These are phyloP conservation scores for Stromatinia cepivora DNA, from an alignment of 2,329 filamentous ascomycete genomes.

Conservation along the genomic window DNA sequence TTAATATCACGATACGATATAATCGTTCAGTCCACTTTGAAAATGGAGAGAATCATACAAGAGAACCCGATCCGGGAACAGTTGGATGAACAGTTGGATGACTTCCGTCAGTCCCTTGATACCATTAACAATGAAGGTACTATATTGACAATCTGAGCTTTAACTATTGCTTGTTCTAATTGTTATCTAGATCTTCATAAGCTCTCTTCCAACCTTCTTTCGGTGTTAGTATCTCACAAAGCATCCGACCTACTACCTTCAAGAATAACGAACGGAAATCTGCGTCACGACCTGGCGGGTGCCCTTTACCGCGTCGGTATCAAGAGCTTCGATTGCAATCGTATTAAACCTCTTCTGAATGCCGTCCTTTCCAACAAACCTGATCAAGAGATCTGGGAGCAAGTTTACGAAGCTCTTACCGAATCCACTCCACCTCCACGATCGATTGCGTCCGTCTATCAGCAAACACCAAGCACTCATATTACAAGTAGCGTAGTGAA, in stretches of 20 bases:
- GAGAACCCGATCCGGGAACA: background rate
- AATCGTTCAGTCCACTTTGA: background rate
- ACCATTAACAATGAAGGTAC: background rate
- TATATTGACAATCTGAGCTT: background rate
- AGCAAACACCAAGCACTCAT: background rate
- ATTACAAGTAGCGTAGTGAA: conserved; percentile 29
- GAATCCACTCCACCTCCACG: conserved; percentile 26
- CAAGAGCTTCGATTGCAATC: conserved; percentile 19
- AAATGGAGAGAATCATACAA: background rate
- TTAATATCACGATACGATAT: background rate
- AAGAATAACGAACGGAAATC: conserved; percentile 19
- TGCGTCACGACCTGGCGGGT: conserved; percentile 1
- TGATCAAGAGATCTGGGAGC: conserved; percentile 28
- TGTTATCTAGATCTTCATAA: background rate
- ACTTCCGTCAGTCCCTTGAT: background rate
- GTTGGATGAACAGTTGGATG: background rate
- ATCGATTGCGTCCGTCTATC: conserved; percentile 13
- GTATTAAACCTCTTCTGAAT: conserved; percentile 28
- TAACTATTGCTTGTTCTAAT: background rate
- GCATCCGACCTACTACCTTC: conserved; percentile 28
- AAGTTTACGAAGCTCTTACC: conserved; percentile 24
- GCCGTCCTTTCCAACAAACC: conserved; percentile 28
- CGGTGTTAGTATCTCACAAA: background rate
- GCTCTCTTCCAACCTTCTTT: background rate
- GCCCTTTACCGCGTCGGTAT: background rate